Evolutionary conservation across 2,329 filamentous ascomycete species (phyloP), one percentile per base, ranked within the genome.

Genomic region (Penicillium sp.): DNA sequence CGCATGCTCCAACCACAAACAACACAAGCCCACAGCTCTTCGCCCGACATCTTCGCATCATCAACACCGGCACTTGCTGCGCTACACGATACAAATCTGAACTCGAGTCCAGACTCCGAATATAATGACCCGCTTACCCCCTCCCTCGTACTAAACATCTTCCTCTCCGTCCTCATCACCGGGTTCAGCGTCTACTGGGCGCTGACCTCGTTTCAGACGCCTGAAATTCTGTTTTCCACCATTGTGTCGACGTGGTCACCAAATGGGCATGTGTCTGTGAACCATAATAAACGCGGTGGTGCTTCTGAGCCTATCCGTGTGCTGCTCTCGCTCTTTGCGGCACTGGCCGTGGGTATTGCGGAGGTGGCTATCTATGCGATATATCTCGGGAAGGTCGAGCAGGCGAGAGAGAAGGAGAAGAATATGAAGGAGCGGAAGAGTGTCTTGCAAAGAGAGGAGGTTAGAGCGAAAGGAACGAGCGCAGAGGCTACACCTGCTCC

Each of bases 101-200:
- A 31, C 5, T 29, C 7, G 46, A 29, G 48, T 85, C 61, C 71
- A 81, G 21, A 56, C 3, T 6, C 79, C 77, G 67, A 67, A 19
- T 64, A 75, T 57, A 52, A 67, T 7, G 83, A 84, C 61, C 81
- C 86, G 66, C 71, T 82, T 47, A 78, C 76, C 2, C 78, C 80
- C 0, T 79, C 78, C 47, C 82, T 98, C 7, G 92, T 98, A 56
- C 84, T 96, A 70, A 99, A 98, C 75, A 92, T 98, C 55, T 80
- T 97, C 45, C 83, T 97, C 57, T 96, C 92, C 56, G 91, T 97
- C 57, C 81, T 94, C 3, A 91, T 93, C 49, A 82, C 81, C n/a
- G 81, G 80, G 26, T 79, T 79, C 58, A 78, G 79, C 30, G 77
- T 80, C 3, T 83, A 80, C 65, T 80, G 78, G 75, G 75, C 77